Evolutionary conservation across 176 grass and related monocot genomes (phyloP).

Genomic region (Poa pratensis): DNA sequence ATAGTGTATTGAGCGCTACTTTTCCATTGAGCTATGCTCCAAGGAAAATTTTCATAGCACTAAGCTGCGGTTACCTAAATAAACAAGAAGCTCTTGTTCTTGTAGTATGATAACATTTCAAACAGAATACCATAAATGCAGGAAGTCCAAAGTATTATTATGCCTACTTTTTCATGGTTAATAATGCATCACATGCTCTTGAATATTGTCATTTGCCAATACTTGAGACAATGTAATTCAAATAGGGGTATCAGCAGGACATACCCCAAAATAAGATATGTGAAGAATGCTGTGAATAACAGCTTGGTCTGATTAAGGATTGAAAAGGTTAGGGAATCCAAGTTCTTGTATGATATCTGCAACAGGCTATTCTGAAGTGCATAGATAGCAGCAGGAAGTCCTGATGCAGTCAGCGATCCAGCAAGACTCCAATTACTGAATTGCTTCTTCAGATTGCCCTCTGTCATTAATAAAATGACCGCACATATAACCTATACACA

Average conservation of each 20-base stretch:
- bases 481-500: slow-evolving; percentile 75
- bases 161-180: slow-evolving; percentile 21
- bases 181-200: slow-evolving; percentile 13
- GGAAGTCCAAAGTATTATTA: slow-evolving; percentile 13
- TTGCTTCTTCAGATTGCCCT: slow-evolving; percentile 68
- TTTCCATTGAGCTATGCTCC: slow-evolving; percentile 5
- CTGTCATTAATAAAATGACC: slow-evolving; percentile 69
- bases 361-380: slow-evolving; percentile 93
- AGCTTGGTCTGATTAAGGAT: slow-evolving; percentile 99
- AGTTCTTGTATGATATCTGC: slow-evolving; percentile 98
- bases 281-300: slow-evolving; percentile 94
- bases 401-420: slow-evolving; percentile 86
- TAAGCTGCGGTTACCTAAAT: slow-evolving; percentile 19
- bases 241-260: slow-evolving; percentile 31
- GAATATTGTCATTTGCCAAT: background rate
- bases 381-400: slow-evolving; percentile 94
- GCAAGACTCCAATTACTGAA: slow-evolving; percentile 72
- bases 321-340: slow-evolving; percentile 97
- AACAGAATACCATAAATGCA: slow-evolving; percentile 11
- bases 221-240: slow-evolving; percentile 22
- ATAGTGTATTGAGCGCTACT: background rate
- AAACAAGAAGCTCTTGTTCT: background rate
- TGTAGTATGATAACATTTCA: slow-evolving; percentile 7
- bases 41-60: background rate
- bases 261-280: slow-evolving; percentile 93